Evolutionary conservation across 1,139 yeast genomes (phyloP).

Genomic region (Candida mesenterica): DNA sequence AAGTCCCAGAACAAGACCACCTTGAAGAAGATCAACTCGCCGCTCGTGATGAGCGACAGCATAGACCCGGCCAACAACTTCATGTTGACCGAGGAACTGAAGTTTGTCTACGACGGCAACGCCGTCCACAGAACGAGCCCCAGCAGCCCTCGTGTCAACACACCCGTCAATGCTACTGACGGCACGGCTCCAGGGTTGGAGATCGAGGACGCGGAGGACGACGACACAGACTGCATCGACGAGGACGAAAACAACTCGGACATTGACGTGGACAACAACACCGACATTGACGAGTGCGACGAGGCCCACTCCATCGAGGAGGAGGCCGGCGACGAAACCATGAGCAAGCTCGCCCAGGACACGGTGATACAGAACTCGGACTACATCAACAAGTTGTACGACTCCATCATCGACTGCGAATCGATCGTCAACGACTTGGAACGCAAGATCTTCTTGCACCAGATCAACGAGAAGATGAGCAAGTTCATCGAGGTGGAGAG

Average conservation of each 20-base stretch:
- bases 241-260: constrained; percentile 24
- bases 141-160: background rate
- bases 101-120: constrained; percentile 21
- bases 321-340: constrained; percentile 2
- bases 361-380: constrained; percentile 12
- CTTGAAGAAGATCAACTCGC: constrained; percentile 26
- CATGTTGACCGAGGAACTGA: constrained; percentile 33
- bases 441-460: constrained; percentile 43
- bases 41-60: constrained; percentile 40
- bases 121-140: background rate
- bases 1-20: constrained; percentile 15
- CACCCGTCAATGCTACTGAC: background rate
- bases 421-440: constrained; percentile 34
- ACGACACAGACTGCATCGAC: constrained; percentile 24
- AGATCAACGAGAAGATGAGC: constrained; percentile 34
- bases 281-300: constrained; percentile 16
- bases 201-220: constrained; percentile 29
- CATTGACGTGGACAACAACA: too few relatives aligned
- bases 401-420: constrained; percentile 37
- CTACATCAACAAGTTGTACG: constrained; percentile 28
- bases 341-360: constrained; percentile 6
- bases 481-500: constrained; percentile 34
- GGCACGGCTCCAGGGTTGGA: constrained; percentile 15
- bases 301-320: constrained; percentile 10
- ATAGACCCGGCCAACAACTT: constrained; percentile 27